Conservation (phyloP, 768 basidiomycete genomes). For the Boletus rubescentipes region DNA sequence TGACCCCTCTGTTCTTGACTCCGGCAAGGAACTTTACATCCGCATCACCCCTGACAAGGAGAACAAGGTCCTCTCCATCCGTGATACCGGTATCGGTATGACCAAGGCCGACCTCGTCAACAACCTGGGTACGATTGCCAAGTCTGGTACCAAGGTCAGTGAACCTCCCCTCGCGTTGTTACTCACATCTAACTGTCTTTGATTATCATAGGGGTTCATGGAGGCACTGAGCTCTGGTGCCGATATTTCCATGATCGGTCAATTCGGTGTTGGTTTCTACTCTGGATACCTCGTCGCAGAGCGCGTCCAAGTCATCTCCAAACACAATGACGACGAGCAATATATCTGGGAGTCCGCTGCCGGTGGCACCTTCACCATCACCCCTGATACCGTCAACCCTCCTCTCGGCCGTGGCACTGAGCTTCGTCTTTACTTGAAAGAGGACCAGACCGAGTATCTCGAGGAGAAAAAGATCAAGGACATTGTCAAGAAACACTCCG, state of each 20-base stretch:
- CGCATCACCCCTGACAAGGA: conserved; percentile 96
- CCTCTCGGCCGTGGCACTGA: conserved; percentile 93
- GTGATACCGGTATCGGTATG: conserved; percentile 98
- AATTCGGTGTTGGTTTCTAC: conserved; percentile 99
- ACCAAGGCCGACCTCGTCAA: conserved; percentile 99
- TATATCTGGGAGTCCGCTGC: conserved; percentile 99
- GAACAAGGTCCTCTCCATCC: conserved; percentile 85
- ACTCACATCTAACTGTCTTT: conserved; percentile 8
- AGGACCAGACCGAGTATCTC: conserved; percentile 97
- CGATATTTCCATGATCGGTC: conserved; percentile 95
- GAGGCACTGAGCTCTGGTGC: conserved; percentile 91
- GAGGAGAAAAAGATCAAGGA: conserved; percentile 99
- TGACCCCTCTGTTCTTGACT: conserved; percentile 85
- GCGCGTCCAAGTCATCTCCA: conserved; percentile 96
- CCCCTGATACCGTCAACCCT: conserved; percentile 85
- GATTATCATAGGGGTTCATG: conserved; percentile 83
- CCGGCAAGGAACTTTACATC: conserved; percentile 91
- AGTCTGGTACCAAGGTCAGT: conserved; percentile 87
- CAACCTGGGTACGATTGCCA: conserved; percentile 95
- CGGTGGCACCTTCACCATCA: conserved; percentile 99
- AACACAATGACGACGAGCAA: conserved; percentile 99
- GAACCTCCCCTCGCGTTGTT: not conserved
- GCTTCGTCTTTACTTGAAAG: conserved; percentile 91
- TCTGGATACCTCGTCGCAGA: conserved; percentile 99
- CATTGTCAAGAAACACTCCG: conserved; percentile 99